Base-by-base conservation (phyloP, 2,329 filamentous ascomycete genomes). In the Ceratocystis albifundus region DNA sequence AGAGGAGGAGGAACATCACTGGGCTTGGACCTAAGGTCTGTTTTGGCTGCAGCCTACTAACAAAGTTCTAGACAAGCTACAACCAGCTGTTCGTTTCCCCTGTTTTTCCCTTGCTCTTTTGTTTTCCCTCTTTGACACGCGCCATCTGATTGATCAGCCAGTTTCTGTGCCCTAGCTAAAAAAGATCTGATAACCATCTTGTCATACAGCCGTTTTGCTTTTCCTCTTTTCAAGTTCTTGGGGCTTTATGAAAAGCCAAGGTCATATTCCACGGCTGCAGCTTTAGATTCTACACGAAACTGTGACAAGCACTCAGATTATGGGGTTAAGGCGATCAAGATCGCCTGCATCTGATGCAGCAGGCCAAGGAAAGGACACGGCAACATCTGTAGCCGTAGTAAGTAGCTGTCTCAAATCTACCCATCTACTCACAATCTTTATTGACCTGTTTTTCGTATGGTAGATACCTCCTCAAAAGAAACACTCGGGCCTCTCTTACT, bases 401-500 rank as follows among this genome's bases (percentile, higher is more conserved):
- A 32, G 55, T 59, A 15, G 20, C 4, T 41, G 10, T 12, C 36
- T 3, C 36, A 41, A 41, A 41, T 41, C 36, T 41, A 15, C 36
- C 15, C 1, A 12, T 15, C 10, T 1, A 41, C 15, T 41, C 15
- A 15, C 36, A 12, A 41, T 41, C 3, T 41, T 41, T 41, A 41
- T 41, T 66, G 32, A 61, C 61, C 7, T 8, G 20, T 7, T 15
- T n/a, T 57, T n/a, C 20, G 17, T 20, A 8, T 28, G 45, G 5
- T 2, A 65, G 61, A 20, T 28, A 17, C 44, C 50, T 2, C 48
- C 63, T 55, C 62, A 66, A 50, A 65, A 62, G 48, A 66, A 36
- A 2, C 62, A 46, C 2, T 70, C 76, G 66, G 73, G 77, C 68
- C 70, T 71, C 62, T 80, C 77, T 12, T 68, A 68, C 70, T 78